Evolutionary conservation across 78 protist genomes (phyloP), one percentile per base, ranked within the genome.

Genomic region (Dictyostelium capitatum): DNA sequence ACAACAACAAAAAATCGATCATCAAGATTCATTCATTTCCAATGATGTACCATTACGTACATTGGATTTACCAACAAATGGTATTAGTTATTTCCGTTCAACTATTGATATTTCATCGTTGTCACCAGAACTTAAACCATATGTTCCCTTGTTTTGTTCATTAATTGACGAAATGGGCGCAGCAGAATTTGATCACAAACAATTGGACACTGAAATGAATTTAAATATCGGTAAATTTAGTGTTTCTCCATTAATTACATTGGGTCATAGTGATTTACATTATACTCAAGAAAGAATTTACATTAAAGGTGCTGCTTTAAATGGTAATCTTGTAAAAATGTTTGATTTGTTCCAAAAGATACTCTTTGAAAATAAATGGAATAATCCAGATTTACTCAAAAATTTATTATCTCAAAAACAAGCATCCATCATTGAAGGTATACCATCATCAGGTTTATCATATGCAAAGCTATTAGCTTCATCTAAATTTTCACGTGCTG

Each of bases 361-460:
- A 1, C 54, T 90, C 4, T 41, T 59, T 11, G 90, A 83, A 4
- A 82, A 82, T 69, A 25, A 48, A 25, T 80, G 89, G 90, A 81
- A 90, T 4, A 83, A 90, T 50, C 79, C 79, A n/a, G 91, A 90
- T 51, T 89, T 90, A 1, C 28, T 90, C 11, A 90, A 82, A 48
- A 81, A 47, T 28, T 48, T 90, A 10, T 7, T 90, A 17, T 47
- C 53, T 28, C 95, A 90, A 78, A 72, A 47, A 20, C 92, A 85
- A 75, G 47, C 83, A 0, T 85, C 92, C 2, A n/a, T 85, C 3
- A 47, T 85, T 20, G 92, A 85, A 62, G 56, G 62, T 48, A 85
- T 85, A 0, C 48, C 92, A 19, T 85, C 92, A 10, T 56, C 79
- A 30, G 92, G 92, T n/a, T 41, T 85, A 15, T 85, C 92, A 6